Percentiles rank a stretch among this genome's conserved stretches.
Evolutionary conservation across 306 rosid genomes (phyloP).

Genomic region (Ziziphus jujuba): DNA sequence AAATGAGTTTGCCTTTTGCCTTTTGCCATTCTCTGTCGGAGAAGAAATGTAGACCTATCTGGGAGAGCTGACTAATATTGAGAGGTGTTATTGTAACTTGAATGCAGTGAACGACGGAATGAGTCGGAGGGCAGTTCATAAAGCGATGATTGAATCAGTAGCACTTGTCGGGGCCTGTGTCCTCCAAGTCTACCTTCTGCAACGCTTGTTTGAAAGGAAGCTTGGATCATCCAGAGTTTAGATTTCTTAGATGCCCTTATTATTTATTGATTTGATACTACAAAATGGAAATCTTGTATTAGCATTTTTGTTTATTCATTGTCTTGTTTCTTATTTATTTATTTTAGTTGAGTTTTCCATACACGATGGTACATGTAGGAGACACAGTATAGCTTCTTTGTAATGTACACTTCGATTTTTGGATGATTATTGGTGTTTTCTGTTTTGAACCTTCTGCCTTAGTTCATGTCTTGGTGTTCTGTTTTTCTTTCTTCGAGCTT

Average conservation of each 20-base stretch:
- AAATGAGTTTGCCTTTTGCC: not conserved
- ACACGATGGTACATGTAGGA: not conserved
- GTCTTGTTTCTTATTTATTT: conserved; percentile 10
- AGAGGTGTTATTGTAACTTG: not conserved
- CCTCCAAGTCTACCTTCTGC: conserved; percentile 79
- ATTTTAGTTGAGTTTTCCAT: conserved; percentile 8
- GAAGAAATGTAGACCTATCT: not conserved
- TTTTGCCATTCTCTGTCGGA: not conserved
- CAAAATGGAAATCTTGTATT: conserved; percentile 15
- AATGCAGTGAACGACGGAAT: conserved; percentile 86
- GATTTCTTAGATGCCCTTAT: conserved; percentile 12
- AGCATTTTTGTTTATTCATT: not conserved
- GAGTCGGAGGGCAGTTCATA: conserved; percentile 78
- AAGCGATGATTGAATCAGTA: conserved; percentile 72
- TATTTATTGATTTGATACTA: conserved; percentile 13
- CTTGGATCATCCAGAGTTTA: conserved; percentile 77
- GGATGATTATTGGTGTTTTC: not conserved
- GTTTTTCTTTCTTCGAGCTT: too few relatives aligned
- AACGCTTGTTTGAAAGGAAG: conserved; percentile 78
- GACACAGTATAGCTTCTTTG: conserved; percentile 18
- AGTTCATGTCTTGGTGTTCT: too few relatives aligned
- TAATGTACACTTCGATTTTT: not conserved
- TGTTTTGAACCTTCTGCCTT: not conserved
- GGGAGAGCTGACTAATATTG: not conserved
- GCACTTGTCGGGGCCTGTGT: conserved; percentile 72